These are phyloP conservation scores for Astraeus odoratus DNA, from an alignment of 768 basidiomycete genomes.

Conservation along the genomic window DNA sequence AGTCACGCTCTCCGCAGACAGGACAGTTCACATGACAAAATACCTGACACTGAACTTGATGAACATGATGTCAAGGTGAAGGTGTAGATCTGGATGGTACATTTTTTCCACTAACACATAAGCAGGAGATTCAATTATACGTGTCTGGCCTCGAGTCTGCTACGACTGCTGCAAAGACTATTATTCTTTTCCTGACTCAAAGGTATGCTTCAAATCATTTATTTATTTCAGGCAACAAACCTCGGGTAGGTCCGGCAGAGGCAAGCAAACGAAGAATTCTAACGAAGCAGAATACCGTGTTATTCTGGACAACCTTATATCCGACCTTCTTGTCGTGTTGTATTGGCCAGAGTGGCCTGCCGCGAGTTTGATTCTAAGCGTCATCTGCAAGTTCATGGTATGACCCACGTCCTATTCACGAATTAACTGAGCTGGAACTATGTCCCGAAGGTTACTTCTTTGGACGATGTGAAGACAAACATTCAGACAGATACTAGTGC, in stretches of 20 bases:
- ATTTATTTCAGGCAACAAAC: constrained; percentile 6
- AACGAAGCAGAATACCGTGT: constrained; percentile 92
- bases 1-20: constrained; percentile 57
- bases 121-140: constrained; percentile 67
- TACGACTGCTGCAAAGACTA: constrained; percentile 77
- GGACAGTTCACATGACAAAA: constrained; percentile 47
- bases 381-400: constrained; percentile 85
- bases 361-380: constrained; percentile 70
- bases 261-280: constrained; percentile 81
- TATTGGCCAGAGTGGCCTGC: constrained; percentile 99
- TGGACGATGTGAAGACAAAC: constrained; percentile 75
- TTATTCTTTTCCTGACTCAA: constrained; percentile 70
- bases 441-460: constrained; percentile 55
- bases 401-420: constrained; percentile 8
- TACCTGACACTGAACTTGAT: constrained; percentile 51
- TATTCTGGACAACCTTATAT: constrained; percentile 87
- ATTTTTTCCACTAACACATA: not conserved
- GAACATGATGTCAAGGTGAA: constrained; percentile 61
- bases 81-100: not conserved
- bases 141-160: constrained; percentile 71
- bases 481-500: constrained; percentile 69
- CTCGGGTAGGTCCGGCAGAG: constrained; percentile 82
- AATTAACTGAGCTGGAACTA: not conserved
- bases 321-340: constrained; percentile 79
- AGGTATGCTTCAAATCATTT: constrained; percentile 30